These are phyloP conservation scores for Myxozyma vanderwaltii DNA, from an alignment of 805 yeast species.

Conservation along the genomic window DNA sequence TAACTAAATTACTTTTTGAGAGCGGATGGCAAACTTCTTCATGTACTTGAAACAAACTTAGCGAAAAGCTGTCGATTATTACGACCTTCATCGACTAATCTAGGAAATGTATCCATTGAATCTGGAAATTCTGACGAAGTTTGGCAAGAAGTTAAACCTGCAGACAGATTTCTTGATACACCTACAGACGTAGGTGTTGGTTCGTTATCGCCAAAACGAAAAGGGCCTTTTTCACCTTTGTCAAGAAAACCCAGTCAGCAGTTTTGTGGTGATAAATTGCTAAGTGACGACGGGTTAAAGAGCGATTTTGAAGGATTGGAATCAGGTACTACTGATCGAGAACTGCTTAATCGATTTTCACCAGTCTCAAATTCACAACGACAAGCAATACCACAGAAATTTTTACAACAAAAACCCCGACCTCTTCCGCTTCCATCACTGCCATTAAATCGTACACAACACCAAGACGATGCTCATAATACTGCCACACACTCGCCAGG, in stretches of 20 bases:
- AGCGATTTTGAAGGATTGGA: too few species aligned
- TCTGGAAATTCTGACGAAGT: background rate
- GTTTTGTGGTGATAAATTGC: background rate
- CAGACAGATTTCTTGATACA: background rate
- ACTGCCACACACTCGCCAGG: background rate
- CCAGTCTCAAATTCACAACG: too few species aligned
- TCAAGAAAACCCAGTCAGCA: background rate
- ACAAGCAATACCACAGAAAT: too few species aligned
- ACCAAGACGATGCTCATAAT: background rate
- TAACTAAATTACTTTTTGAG: background rate
- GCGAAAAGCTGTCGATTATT: conserved; percentile 4
- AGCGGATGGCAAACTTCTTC: background rate
- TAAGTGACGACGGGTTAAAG: too few species aligned
- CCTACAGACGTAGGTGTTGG: background rate
- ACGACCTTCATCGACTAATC: background rate
- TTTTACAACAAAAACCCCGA: too few species aligned
- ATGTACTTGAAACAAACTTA: conserved; percentile 1
- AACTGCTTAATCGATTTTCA: too few species aligned
- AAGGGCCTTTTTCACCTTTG: background rate
- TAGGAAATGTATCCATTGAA: background rate
- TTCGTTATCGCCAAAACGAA: background rate
- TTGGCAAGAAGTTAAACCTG: background rate
- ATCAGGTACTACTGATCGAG: too few species aligned
- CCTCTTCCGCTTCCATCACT: background rate
- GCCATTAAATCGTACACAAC: background rate